A percentile compares a stretch with the other conserved stretches of the same genome.
Evolutionary conservation across 2,329 filamentous ascomycete genomes (phyloP).

Genomic region (Zasmidium cellare): DNA sequence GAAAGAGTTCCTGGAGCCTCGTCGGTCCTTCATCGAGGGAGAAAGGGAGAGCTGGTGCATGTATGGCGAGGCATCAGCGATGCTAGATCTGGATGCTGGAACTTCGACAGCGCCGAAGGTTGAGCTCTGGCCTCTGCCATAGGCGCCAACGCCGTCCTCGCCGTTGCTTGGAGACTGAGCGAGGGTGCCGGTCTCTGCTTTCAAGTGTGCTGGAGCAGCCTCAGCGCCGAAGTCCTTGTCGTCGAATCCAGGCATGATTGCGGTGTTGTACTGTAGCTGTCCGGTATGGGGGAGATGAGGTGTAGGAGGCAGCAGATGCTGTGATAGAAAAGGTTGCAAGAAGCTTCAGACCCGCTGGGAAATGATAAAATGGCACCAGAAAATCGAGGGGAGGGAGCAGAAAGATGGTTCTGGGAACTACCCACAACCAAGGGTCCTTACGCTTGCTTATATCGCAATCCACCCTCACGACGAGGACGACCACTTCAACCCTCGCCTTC

Average conservation of each 20-base stretch:
- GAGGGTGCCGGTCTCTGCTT: conserved; percentile 30
- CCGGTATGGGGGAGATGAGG: background rate
- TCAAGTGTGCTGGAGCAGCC: conserved; percentile 38
- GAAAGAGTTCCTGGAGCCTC: conserved; percentile 74
- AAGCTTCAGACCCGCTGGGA: background rate
- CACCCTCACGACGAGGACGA: conserved; percentile 5
- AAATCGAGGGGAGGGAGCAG: background rate
- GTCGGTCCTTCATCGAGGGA: conserved; percentile 67
- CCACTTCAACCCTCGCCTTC: background rate
- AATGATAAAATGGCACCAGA: background rate
- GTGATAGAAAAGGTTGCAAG: background rate
- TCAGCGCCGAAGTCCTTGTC: conserved; percentile 56
- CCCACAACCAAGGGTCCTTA: conserved; percentile 7
- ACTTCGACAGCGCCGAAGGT: conserved; percentile 61
- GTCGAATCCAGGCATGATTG: conserved; percentile 59
- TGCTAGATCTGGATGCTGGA: conserved; percentile 66
- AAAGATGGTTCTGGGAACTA: background rate
- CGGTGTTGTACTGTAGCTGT: conserved; percentile 7
- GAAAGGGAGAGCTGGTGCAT: conserved; percentile 72
- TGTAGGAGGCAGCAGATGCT: background rate
- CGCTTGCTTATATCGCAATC: conserved; percentile 5
- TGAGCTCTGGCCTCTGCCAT: conserved; percentile 28
- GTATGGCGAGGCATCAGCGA: conserved; percentile 66
- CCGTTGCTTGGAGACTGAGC: conserved; percentile 14
- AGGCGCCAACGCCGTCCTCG: conserved; percentile 24